Evolutionary conservation across 345 rosid genomes (phyloP), one percentile per base, ranked within the genome.

Genomic region (Gossypium raimondii): DNA sequence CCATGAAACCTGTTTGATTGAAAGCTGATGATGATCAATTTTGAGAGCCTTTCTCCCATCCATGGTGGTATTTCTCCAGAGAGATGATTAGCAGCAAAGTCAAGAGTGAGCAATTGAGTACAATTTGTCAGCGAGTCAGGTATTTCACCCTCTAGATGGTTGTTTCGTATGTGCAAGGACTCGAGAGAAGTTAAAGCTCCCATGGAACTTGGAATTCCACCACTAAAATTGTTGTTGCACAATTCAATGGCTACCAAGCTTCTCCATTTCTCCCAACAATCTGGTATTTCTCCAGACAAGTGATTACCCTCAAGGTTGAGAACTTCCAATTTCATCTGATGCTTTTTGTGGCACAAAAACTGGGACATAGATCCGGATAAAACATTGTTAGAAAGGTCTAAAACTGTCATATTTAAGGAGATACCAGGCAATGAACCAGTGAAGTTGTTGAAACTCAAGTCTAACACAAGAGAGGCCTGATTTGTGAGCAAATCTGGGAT

Each of bases 311-410:
- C 45, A 13, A 79, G 78, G 38, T 74, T 65, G 55, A 78, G 81
- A 43, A 44, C 14, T 34, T 50, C 55, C 58, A 78, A n/a, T 52
- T 70, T 29, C 60, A 51, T 70, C 12, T 2, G 13, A 13, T 48
- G 44, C 9, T 20, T 44, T 45, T 3, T 59, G 9, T 16, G 11
- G 18, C 80, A 79, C 62, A 79, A 20, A 24, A 44, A 76, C 53
- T 2, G 44, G 17, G 66, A 53, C 9, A 75, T 50, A 10, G 77
- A 53, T 10, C 84, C 80, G 2, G 72, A 68, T 13, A 82, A 75
- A 25, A 57, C 60, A 58, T 82, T 82, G 3, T 57, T 73, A 2
- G 84, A 78, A 44, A 82, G 73, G 58, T 63, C 72, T 63, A 82
- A 20, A 7, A 59, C 62, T 18, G 78, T 34, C 7, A 61, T 34